Evolutionary conservation across 2,329 filamentous ascomycete species (phyloP), one percentile per base, ranked within the genome.

Genomic region (Aspergillus versicolor): DNA sequence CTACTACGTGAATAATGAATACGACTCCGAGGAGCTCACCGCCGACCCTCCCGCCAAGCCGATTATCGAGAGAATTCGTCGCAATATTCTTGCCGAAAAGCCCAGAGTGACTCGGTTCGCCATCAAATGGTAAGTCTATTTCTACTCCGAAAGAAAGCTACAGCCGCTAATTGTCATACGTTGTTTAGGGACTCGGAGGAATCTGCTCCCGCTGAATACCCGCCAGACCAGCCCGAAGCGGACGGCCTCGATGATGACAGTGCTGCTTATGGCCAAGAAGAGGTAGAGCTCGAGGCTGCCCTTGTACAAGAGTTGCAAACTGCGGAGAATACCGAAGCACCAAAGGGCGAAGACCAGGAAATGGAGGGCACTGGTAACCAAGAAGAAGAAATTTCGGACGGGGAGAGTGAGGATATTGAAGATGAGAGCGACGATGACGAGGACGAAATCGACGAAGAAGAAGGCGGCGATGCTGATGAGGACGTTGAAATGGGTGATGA

Each of bases 1-100:
- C 61, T 99, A 99, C 84, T 99, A 99, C 67, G 94, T 99, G 70
- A 99, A 97, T 83, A 99, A 99, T 70, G 95, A 99, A 76, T 99
- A 99, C 75, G 91, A 96, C 67, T 89, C 90, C 24, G 91, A 95
- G 69, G 91, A 96, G 74, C 84, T 99, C 62, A 89, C 86, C 67
- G 87, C 88, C 47, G 92, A 97, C 67, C 94, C 94, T 9, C 94
- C 94, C 6, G 83, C 91, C 57, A 96, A 96, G 81, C 92, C 92
- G 40, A 83, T 95, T 66, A 88, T 97, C 63, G 95, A 99, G 73
- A 91, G 92, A 70, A 91, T 99, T 62, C 86, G 86, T 65, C 88
- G 95, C 67, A 97, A 95, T 71, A 90, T 99, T 50, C 84, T 99
- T 38, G 92, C 92, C 3, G 93, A 97, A 79, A 99, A 99, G 84